Conservation (phyloP, 148 eudicot species). For the Gaultheria prostrata region DNA sequence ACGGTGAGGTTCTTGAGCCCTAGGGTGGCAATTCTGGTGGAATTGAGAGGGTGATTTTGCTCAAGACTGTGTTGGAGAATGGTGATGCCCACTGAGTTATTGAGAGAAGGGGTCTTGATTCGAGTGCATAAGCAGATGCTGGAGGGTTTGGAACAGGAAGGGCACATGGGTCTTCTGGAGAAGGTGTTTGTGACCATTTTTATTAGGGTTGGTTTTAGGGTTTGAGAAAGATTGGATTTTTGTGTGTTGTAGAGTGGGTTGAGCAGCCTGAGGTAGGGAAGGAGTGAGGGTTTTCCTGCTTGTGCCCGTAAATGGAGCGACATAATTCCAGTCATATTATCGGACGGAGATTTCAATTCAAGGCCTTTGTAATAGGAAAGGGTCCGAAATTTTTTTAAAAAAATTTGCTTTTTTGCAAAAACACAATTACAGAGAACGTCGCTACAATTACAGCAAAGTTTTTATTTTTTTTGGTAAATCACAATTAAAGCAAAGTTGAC, state of each 20-base stretch:
- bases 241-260: not conserved
- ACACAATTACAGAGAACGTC: no score
- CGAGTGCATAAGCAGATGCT: conserved; percentile 61
- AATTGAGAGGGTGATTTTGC: conserved; percentile 81
- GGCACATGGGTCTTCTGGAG: conserved; percentile 75
- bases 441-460: no score
- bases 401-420: no score
- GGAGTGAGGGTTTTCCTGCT: not conserved
- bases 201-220: conserved; percentile 28
- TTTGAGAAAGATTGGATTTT: conserved; percentile 19
- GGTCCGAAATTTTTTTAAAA: no score
- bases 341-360: not conserved
- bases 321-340: not conserved
- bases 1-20: conserved; percentile 61
- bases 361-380: not conserved
- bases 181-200: conserved; percentile 34
- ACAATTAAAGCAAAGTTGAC: no score
- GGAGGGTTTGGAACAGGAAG: conserved; percentile 70
- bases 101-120: conserved; percentile 49
- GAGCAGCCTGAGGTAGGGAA: not conserved
- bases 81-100: conserved; percentile 60
- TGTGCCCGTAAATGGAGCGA: not conserved
- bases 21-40: conserved; percentile 61
- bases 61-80: conserved; percentile 79
- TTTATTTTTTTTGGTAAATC: no score